Base-by-base conservation (phyloP, 305 asterid genomes). In the Rubia balearica region DNA sequence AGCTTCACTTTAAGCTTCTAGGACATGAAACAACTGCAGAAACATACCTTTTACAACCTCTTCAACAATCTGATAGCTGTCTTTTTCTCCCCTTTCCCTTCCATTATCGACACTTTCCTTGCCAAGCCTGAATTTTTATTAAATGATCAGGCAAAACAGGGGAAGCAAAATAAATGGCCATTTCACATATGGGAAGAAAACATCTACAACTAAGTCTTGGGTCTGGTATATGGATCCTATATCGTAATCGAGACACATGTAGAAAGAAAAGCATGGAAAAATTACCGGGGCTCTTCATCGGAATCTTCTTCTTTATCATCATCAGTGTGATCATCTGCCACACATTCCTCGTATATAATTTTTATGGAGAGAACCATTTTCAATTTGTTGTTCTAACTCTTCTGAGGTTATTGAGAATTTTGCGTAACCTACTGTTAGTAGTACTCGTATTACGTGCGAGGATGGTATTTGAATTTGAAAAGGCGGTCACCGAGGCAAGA, bases 1-100 rank as follows among this genome's bases (percentile, higher is more conserved):
- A n/a, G n/a, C n/a, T n/a, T n/a, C n/a, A n/a, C n/a, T n/a, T n/a
- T n/a, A n/a, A n/a, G n/a, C n/a, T n/a, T n/a, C n/a, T n/a, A n/a
- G n/a, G n/a, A n/a, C 8, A 56, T 22, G 33, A 56, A 30, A 64
- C 0, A 14, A 40, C 1, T 33, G 24, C 30, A 27, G 36, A 17
- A 14, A 70, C 66, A 33, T 71, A 91, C 98, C 96, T 84, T 85
- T 73, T 38, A 92, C 83, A 46, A 81, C 67, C 72, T 81, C 83
- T 72, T 69, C 81, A 79, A 88, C 49, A 70, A 70, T 72, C 74
- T 84, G 91, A 61, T 79, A 87, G 42, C 79, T 73, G 67, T 79
- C 83, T 71, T 82, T 73, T 19, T 85, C 97, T 76, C 41, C 83
- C 63, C 77, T 77, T 61, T 21, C 84, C 71, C 75, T 87, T 33